These are phyloP conservation scores for Phylloporus rhodoxanthus DNA, from an alignment of 768 basidiomycete genomes.

Conservation along the genomic window DNA sequence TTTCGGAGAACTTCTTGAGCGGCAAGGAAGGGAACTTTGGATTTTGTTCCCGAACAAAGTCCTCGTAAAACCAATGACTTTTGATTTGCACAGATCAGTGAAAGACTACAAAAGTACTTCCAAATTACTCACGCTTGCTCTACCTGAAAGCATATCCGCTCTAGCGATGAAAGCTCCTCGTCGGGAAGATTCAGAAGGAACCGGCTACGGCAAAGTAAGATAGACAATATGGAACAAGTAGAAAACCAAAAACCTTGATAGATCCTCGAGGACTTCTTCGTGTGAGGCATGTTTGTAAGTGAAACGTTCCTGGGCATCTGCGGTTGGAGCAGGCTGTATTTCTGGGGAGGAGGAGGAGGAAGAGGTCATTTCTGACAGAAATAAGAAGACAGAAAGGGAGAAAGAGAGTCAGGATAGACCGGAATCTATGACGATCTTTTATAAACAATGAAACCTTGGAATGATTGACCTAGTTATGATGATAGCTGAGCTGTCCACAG, in stretches of 20 bases:
- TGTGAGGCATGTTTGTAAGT: conserved; percentile 69
- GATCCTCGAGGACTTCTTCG: conserved; percentile 85
- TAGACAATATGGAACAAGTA: conserved; percentile 6
- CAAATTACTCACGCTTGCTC: conserved; percentile 84
- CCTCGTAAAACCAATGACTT: conserved; percentile 99
- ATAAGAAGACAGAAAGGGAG: conserved; percentile 26
- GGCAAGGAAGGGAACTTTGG: conserved; percentile 80
- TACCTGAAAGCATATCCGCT: conserved; percentile 96
- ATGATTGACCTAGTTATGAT: conserved; percentile 19
- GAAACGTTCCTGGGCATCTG: conserved; percentile 36
- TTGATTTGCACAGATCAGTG: conserved; percentile 8
- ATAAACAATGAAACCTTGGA: conserved; percentile 25
- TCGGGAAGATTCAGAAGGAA: conserved; percentile 96
- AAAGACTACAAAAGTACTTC: conserved; percentile 6
- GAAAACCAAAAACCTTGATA: conserved; percentile 59
- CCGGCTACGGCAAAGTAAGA: conserved; percentile 48
- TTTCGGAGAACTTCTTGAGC: conserved; percentile 89
- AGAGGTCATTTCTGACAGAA: conserved; percentile 52
- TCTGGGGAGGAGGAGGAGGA: conserved; percentile 78
- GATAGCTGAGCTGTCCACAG: conserved; percentile 19
- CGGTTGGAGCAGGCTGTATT: conserved; percentile 46
- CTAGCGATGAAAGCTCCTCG: conserved; percentile 84
- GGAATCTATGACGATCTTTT: conserved; percentile 30
- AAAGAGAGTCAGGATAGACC: conserved; percentile 26
- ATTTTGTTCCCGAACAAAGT: conserved; percentile 91